Base-by-base conservation (phyloP, 768 basidiomycete species). In the Termitomyces sp. region DNA sequence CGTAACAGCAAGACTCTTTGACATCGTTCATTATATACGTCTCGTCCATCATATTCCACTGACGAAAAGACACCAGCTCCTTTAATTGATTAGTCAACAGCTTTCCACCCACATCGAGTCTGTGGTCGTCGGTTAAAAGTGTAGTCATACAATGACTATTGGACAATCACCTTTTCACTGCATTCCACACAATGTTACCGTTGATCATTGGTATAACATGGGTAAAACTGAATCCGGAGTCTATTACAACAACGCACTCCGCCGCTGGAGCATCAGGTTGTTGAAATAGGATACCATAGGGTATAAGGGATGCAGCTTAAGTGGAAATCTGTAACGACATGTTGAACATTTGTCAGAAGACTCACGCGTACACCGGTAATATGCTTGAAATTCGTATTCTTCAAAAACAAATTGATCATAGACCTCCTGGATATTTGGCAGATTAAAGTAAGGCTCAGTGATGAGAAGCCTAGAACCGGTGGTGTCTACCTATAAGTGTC, bases 41-140 rank as follows among this genome's bases (percentile, higher is more conserved):
- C 72, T 98, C 90, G 69, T 97, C 94, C 88, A 96, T 95, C 92
- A 98, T 94, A 73, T 98, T 93, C 92, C 93, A 98, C 70, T 98
- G 96, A 48, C 96, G 87, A 72, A 91, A 98, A 12, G 94, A 96
- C 5, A 96, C 85, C 49, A 96, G 81, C 70, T 96, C 92, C 70
- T 97, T 97, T 29, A 98, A 83, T 56, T 96, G 92, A 74, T 98
- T 98, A 31, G 96, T 98, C 60, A 98, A 74, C 10, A 98, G 82
- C 76, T 98, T 97, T 51, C 96, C 96, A 56, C 96, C 96, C 17
- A 97, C 88, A 69, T 97, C 94, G 73, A 98, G 86, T 69, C 96
- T 96, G 25, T 25, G 72, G 56, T 40, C 61, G 62, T 40, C 9
- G 60, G 31, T 59, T 68, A 12, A 61, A 53, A n/a, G 61, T 34